Conservation (phyloP, 805 yeast genomes). For the Tetrapisispora fleetii region DNA sequence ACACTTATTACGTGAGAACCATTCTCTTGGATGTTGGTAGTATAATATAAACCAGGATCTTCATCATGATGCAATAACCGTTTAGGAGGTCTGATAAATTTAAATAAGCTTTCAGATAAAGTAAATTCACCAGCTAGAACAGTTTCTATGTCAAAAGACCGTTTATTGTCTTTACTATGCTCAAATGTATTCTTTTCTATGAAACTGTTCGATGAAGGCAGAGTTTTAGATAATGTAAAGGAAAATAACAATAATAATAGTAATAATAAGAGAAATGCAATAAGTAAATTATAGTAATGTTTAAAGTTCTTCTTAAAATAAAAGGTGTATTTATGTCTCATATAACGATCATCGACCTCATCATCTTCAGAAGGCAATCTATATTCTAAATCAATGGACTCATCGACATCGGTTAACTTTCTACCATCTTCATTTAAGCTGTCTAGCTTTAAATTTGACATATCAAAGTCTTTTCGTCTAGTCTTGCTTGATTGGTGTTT, state of each 20-base stretch:
- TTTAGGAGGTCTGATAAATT: slow-evolving; percentile 20
- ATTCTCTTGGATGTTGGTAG: slow-evolving; percentile 11
- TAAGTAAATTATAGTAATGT: not conserved
- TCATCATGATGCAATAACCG: slow-evolving; percentile 9
- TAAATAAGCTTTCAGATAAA: slow-evolving; percentile 14
- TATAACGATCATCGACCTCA: not conserved
- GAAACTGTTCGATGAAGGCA: not conserved
- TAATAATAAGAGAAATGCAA: not conserved
- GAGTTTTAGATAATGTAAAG: not conserved
- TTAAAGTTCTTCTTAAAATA: not conserved
- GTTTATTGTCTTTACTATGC: not conserved
- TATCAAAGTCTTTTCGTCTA: not conserved
- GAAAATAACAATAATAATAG: not conserved
- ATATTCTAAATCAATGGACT: not conserved
- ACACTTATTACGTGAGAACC: slow-evolving; percentile 16
- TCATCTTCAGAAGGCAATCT: not conserved
- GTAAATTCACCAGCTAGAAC: slow-evolving; percentile 22
- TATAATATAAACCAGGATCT: slow-evolving; percentile 39
- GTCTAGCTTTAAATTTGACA: not conserved
- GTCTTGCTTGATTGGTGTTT: not conserved
- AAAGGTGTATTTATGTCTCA: not conserved
- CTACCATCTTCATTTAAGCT: not conserved
- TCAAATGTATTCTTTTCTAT: too few relatives aligned
- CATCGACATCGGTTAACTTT: not conserved
- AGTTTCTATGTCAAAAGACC: slow-evolving; percentile 14